Base-by-base conservation (phyloP, 768 basidiomycete genomes). In the Pleurotus pulmonarius region DNA sequence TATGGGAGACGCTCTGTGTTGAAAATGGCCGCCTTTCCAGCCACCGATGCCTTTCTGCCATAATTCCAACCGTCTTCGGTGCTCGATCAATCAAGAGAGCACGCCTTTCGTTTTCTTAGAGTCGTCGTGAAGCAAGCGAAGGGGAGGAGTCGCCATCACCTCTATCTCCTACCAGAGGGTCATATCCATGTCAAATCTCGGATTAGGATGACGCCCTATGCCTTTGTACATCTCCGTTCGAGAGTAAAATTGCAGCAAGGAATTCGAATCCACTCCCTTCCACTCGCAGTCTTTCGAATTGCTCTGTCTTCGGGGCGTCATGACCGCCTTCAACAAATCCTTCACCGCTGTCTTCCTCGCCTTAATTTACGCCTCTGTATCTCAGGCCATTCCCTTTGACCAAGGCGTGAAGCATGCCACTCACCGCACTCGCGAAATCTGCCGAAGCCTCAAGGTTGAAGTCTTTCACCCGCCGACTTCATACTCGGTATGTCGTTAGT, bases 391-490 rank as follows among this genome's bases (percentile, higher is more conserved):
- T 6, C 68, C 72, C 4, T 64, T 63, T 40, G 64, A 63, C 15
- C 38, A 60, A 13, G 63, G 60, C 58, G 51, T 63, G 22, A 72
- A 68, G 65, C 67, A 69, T 58, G 60, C 67, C 2, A 73, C 73
- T 4, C 71, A 72, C 55, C 63, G 69, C 16, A 57, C 56, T 11
- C 66, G 70, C 26, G 55, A 61, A 44, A 57, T 76, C 43, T 64
- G 64, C 16, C 65, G 67, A 22, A 67, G 65, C 22, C 39, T 71
- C 40, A 59, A 68, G 60, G 51, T 76, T 22, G 70, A 72, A 55
- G 58, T 63, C 11, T 76, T 64, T 65, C 72, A 75, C 60, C 75
- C 75, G 3, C 60, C 58, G 15, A 72, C 71, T 41, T 69, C 67
- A 4, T 74, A 64, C 58, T 64, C 73, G 66, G 74, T 72, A 47